A percentile compares a stretch with the other conserved stretches of the same genome.
Conservation (phyloP, 352 stramenopile species). For the Pythium phragmitis region DNA sequence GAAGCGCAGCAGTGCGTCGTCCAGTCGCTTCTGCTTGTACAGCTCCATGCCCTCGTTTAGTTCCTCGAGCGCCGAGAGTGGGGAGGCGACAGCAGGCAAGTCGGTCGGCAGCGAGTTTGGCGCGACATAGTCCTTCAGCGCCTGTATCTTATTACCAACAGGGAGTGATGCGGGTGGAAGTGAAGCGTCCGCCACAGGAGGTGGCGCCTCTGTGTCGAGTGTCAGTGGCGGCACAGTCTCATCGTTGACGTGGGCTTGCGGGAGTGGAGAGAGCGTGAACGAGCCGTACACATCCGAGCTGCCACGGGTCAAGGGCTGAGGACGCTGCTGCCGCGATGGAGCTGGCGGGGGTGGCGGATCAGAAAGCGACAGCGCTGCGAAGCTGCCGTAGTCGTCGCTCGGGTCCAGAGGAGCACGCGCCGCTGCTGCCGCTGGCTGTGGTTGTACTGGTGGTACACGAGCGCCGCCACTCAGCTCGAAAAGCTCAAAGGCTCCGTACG, state of each 20-base stretch:
- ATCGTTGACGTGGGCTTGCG: not conserved
- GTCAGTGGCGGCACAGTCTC: constrained; percentile 5
- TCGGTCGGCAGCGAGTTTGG: constrained; percentile 11
- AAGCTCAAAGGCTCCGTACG: constrained; percentile 31
- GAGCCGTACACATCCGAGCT: constrained; percentile 20
- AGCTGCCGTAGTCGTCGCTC: constrained; percentile 45
- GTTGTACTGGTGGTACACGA: not conserved
- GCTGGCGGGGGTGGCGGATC: not conserved
- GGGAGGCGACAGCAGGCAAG: not conserved
- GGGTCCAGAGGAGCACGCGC: not conserved
- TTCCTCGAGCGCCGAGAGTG: constrained; percentile 52
- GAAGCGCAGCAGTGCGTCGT: constrained; percentile 64
- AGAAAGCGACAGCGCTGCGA: constrained; percentile 30
- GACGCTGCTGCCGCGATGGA: not conserved
- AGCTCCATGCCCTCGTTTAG: constrained; percentile 75
- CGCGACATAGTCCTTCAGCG: not conserved
- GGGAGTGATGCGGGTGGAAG: constrained; percentile 8
- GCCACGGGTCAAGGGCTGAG: not conserved
- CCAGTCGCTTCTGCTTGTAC: constrained; percentile 67
- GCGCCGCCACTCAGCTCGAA: constrained; percentile 10
- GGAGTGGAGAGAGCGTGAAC: constrained; percentile 12
- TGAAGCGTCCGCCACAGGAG: not conserved
- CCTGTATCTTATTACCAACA: too few species aligned
- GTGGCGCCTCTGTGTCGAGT: not conserved
- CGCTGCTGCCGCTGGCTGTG: not conserved